phyloP scores from a whole-genome alignment of 208 protist genomes.

The Naegleria lovaniensis region DNA sequence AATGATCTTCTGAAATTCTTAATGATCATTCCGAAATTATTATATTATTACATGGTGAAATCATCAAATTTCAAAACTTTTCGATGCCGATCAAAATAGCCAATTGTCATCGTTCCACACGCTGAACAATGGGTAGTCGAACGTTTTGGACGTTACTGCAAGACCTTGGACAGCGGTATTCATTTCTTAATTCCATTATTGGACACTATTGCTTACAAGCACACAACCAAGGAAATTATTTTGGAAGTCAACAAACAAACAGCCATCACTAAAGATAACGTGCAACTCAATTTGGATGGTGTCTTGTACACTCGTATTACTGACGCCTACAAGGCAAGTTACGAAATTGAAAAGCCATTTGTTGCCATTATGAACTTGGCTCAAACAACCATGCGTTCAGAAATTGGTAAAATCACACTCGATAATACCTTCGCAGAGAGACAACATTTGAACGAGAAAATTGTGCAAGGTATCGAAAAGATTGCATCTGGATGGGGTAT shows the following conservation, averaged over 20 bases:
- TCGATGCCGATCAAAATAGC: neutral
- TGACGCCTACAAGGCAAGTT: neutral
- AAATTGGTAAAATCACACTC: neutral
- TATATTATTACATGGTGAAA: neutral
- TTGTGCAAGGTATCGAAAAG: constrained; percentile 74
- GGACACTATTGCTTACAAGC: neutral
- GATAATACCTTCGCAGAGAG: neutral
- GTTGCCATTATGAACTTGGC: neutral
- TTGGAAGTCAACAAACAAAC: neutral
- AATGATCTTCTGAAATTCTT: no score
- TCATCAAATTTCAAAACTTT: neutral
- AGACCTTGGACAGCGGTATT: neutral
- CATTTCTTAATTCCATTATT: neutral
- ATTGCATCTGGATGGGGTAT: constrained; percentile 89
- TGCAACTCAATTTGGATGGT: neutral
- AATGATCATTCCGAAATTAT: no score
- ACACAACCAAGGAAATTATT: neutral
- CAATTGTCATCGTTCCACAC: neutral
- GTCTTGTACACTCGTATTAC: neutral
- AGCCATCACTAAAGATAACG: neutral
- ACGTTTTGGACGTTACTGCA: neutral
- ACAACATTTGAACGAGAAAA: constrained; percentile 71
- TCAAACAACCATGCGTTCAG: neutral
- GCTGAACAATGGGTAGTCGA: neutral
- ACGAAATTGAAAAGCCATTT: neutral